Conservation (phyloP, 148 eudicot genomes). For the Pharnaceum exiguum region DNA sequence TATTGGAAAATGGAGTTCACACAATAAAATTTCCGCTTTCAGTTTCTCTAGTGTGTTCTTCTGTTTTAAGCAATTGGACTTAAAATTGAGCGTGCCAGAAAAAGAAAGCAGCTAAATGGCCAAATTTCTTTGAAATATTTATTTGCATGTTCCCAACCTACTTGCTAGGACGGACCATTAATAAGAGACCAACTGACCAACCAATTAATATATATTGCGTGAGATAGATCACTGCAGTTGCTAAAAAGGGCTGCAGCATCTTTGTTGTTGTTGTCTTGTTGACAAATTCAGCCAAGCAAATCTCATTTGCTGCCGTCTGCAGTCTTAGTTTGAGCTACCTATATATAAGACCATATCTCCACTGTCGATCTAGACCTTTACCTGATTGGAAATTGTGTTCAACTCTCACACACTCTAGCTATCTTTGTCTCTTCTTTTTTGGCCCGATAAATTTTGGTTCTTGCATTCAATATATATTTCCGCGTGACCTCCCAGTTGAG, state of each 20-base stretch:
- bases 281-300: constrained; percentile 11
- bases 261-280: constrained; percentile 10
- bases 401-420: too few species aligned
- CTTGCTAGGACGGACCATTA: not conserved
- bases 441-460: constrained; percentile 10
- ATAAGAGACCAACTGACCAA: constrained; percentile 9
- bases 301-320: not conserved
- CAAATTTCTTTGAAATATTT: not conserved
- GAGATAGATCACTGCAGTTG: not conserved
- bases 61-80: constrained; percentile 7
- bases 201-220: not conserved
- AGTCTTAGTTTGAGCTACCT: not conserved
- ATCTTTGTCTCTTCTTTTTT: not conserved
- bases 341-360: not conserved
- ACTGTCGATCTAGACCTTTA: not conserved
- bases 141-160: constrained; percentile 25
- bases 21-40: too few species aligned
- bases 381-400: constrained; percentile 26
- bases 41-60: not conserved
- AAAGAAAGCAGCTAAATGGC: constrained; percentile 18
- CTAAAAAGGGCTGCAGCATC: constrained; percentile 15
- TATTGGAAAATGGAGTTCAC: constrained; percentile 24
- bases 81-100: constrained; percentile 13
- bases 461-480: not conserved
- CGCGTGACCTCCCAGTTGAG: constrained; percentile 20